Conservation (phyloP, 306 rosid genomes). For the Cucumis melo region DNA sequence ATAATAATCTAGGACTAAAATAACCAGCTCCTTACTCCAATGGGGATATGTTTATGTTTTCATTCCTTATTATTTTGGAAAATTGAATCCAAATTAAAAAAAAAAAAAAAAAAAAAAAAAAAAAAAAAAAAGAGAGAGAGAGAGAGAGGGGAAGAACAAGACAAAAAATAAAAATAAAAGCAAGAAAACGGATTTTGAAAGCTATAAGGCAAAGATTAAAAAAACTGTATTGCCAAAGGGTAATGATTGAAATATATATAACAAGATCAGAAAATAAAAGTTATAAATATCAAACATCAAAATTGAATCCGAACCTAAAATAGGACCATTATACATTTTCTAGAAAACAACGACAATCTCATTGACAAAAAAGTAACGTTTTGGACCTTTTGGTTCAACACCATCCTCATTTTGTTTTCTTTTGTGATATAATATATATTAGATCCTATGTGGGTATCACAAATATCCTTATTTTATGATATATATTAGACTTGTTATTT, state of each 20-base stretch:
- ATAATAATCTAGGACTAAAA: no score
- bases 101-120: no score
- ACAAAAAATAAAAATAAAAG: no score
- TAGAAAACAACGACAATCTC: neutral
- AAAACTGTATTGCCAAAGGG: neutral
- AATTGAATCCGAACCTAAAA: neutral
- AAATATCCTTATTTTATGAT: no score
- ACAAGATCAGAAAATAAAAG: neutral
- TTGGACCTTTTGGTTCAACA: neutral
- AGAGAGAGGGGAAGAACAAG: no score
- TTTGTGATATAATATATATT: neutral
- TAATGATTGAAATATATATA: neutral
- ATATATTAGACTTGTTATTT: neutral
- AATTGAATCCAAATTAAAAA: no score
- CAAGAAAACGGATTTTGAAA: neutral
- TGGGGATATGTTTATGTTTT: no score
- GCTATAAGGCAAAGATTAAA: neutral
- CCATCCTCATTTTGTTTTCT: neutral
- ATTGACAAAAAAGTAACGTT: neutral
- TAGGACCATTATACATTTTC: neutral
- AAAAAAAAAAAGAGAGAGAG: no score
- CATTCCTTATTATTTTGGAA: no score
- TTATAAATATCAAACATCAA: neutral
- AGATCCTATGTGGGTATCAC: no score
- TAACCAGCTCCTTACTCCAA: no score